phyloP scores from a whole-genome alignment of 2,329 filamentous ascomycete species.

The Alternaria ventricosa region DNA sequence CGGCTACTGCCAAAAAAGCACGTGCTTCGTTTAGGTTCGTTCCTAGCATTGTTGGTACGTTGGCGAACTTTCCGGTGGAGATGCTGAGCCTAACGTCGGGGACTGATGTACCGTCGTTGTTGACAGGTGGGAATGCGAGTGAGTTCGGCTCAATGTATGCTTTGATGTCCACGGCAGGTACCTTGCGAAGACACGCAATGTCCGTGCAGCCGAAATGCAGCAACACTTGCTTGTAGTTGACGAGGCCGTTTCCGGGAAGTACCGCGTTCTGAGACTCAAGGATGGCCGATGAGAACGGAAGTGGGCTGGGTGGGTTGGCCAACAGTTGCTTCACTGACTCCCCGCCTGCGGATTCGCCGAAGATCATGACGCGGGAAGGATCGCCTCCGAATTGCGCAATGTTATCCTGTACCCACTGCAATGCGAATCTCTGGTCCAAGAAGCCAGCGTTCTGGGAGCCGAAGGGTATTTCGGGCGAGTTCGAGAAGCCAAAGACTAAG shows the following conservation, averaged over 20 bases:
- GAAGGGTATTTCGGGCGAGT: slow-evolving; percentile 17
- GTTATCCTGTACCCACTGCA: slow-evolving; percentile 61
- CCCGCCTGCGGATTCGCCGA: slow-evolving; percentile 37
- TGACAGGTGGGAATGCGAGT: slow-evolving; percentile 16
- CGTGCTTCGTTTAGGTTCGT: slow-evolving; percentile 16
- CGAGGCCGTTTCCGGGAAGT: slow-evolving; percentile 5
- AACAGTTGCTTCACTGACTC: slow-evolving; percentile 17
- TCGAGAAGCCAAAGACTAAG: slow-evolving; percentile 29
- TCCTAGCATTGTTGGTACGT: slow-evolving; percentile 17
- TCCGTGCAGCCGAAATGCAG: slow-evolving; percentile 13
- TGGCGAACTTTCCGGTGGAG: slow-evolving; percentile 5
- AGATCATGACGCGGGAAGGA: slow-evolving; percentile 54
- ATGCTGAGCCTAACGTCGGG: slow-evolving; percentile 18
- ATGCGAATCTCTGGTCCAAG: slow-evolving; percentile 60
- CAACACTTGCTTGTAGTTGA: slow-evolving; percentile 15
- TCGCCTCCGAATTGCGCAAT: slow-evolving; percentile 52
- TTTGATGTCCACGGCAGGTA: slow-evolving; percentile 8
- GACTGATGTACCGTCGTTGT: slow-evolving; percentile 9
- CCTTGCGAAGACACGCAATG: slow-evolving; percentile 10
- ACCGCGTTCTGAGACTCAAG: slow-evolving; percentile 26
- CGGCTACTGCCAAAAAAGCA: slow-evolving; percentile 9
- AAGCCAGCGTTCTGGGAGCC: slow-evolving; percentile 56
- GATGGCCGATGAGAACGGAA: slow-evolving; percentile 32
- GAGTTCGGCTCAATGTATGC: slow-evolving; percentile 14
- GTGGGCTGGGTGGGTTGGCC: slow-evolving; percentile 23